phyloP scores from a whole-genome alignment of 495 filamentous ascomycete species.

The Neurospora tetrasperma region DNA sequence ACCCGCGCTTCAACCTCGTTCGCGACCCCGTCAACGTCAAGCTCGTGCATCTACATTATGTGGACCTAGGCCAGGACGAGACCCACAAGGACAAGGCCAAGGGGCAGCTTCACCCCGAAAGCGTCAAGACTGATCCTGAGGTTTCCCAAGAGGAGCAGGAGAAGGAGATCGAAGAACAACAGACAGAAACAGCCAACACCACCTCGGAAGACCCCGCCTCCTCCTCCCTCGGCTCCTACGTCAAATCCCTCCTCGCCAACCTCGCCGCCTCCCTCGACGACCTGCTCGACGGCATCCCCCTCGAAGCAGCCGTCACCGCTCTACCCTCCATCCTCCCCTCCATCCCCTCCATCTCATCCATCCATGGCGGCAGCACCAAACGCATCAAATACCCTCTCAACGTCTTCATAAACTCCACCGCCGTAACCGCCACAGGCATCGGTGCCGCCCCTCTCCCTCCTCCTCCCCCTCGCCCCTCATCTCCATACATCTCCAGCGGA shows the following conservation, averaged over 20 bases:
- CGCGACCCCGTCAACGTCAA: constrained; percentile 64
- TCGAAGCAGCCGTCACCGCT: not conserved
- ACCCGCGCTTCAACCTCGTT: constrained; percentile 74
- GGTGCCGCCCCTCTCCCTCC: constrained; percentile 64
- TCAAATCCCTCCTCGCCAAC: constrained; percentile 29
- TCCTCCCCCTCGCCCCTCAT: not conserved
- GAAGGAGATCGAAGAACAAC: not conserved
- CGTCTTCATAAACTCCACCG: constrained; percentile 39
- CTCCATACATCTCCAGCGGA: constrained; percentile 29
- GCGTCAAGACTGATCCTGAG: not conserved
- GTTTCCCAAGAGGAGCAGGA: constrained; percentile 1
- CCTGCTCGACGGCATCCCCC: constrained; percentile 5
- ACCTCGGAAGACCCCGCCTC: not conserved
- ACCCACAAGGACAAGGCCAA: constrained; percentile 12
- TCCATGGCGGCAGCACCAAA: not conserved
- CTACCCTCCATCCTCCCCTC: not conserved
- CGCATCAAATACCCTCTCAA: constrained; percentile 8
- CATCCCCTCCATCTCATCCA: constrained; percentile 3
- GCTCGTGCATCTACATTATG: constrained; percentile 37
- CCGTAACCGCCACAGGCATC: constrained; percentile 59
- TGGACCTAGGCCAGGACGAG: constrained; percentile 42
- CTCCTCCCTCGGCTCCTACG: constrained; percentile 18
- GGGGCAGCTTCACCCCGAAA: not conserved
- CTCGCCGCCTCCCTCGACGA: constrained; percentile 21
- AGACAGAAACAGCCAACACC: not conserved